Conservation (phyloP, 1,139 yeast species). For the Casaregolazyma suthepensis region DNA sequence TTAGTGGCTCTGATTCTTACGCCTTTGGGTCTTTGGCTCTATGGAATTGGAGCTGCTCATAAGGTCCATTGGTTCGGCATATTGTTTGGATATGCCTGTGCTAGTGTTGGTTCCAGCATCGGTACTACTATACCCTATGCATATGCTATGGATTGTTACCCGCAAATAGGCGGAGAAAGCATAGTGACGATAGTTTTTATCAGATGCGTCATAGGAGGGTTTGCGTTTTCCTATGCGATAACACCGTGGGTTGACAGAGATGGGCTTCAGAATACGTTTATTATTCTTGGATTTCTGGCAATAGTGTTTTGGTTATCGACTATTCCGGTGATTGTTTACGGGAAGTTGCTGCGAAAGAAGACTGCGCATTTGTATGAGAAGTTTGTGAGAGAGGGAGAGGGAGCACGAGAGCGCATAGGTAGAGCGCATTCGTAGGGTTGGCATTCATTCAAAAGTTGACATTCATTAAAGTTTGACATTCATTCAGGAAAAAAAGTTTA, state of each 20-base stretch:
- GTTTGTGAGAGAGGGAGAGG: conserved; percentile 3
- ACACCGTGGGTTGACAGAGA: conserved; percentile 42
- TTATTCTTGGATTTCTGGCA: conserved; percentile 40
- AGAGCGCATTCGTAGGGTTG: not conserved
- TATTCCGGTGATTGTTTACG: conserved; percentile 34
- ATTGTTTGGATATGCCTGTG: conserved; percentile 44
- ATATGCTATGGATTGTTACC: conserved; percentile 50
- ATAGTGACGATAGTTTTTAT: conserved; percentile 38
- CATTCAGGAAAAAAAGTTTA: too few relatives aligned
- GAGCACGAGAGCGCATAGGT: not conserved
- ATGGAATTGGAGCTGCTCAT: conserved; percentile 70
- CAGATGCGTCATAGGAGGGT: conserved; percentile 34
- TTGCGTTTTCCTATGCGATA: conserved; percentile 44
- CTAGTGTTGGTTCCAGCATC: conserved; percentile 29
- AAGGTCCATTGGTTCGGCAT: conserved; percentile 51
- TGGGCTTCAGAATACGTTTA: conserved; percentile 42
- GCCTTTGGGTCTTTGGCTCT: conserved; percentile 65
- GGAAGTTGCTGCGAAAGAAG: conserved; percentile 21
- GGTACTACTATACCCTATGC: conserved; percentile 48
- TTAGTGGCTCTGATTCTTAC: conserved; percentile 57
- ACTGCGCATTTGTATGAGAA: conserved; percentile 13
- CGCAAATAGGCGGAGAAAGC: conserved; percentile 45
- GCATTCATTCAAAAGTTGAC: not conserved
- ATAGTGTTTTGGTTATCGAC: conserved; percentile 39
- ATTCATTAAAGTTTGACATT: too few relatives aligned